A percentile compares a stretch with the other conserved stretches of the same genome.
Evolutionary conservation across 2,329 filamentous ascomycete species (phyloP).

Genomic region (Aureobasidium pullulans): DNA sequence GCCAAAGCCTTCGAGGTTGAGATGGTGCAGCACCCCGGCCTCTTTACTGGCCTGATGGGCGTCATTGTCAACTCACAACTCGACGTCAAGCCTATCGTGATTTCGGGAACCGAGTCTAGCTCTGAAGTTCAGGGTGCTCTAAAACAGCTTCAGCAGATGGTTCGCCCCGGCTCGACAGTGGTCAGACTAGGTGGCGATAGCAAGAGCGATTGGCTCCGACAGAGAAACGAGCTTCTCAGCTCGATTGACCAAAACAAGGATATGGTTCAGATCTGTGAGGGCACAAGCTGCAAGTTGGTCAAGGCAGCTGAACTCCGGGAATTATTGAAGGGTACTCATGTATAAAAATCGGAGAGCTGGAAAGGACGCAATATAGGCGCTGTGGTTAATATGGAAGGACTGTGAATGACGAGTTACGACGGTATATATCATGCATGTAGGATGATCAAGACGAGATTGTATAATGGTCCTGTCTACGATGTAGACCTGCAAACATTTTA

Average conservation of each 20-base stretch:
- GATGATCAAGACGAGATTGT: background rate
- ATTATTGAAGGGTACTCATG: slow-evolving; percentile 10
- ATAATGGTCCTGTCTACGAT: too few species aligned
- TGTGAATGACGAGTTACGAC: background rate
- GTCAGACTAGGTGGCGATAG: slow-evolving; percentile 31
- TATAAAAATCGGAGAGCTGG: background rate
- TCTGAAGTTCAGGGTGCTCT: slow-evolving; percentile 35
- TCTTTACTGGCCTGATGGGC: slow-evolving; percentile 75
- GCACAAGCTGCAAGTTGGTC: slow-evolving; percentile 28
- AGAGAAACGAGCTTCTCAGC: slow-evolving; percentile 41
- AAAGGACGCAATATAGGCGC: background rate
- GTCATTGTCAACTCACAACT: slow-evolving; percentile 67
- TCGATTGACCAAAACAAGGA: slow-evolving; percentile 34
- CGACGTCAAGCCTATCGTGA: slow-evolving; percentile 55
- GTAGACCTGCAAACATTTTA: too few species aligned
- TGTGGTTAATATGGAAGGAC: background rate
- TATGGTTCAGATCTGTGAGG: slow-evolving; percentile 42
- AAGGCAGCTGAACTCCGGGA: slow-evolving; percentile 12
- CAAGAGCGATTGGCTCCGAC: slow-evolving; percentile 42
- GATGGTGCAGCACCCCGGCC: slow-evolving; percentile 84
- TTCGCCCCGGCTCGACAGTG: slow-evolving; percentile 31
- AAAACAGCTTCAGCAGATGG: slow-evolving; percentile 30
- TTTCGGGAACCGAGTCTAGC: slow-evolving; percentile 35
- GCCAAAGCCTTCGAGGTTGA: slow-evolving; percentile 84
- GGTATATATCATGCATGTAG: background rate